Base-by-base conservation (phyloP, 2,329 filamentous ascomycete species). In the Penicillium sp. region DNA sequence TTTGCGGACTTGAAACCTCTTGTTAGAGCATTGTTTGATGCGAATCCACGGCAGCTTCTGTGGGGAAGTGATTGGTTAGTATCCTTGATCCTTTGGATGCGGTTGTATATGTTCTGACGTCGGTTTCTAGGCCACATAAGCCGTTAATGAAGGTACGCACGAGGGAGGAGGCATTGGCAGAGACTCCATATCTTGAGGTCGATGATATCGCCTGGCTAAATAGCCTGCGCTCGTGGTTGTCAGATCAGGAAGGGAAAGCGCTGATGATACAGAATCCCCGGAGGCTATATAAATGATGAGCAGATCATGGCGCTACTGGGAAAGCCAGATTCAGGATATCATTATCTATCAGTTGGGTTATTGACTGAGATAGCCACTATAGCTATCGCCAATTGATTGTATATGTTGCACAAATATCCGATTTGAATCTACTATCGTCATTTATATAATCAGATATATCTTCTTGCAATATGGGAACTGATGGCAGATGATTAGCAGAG, bases 21-120 rank as follows among this genome's bases (percentile, higher is more conserved):
- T 9, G 27, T 30, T 30, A 5, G 27, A 6, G 27, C 27, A 30
- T 30, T 30, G 6, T 30, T 30, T 30, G 27, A 30, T 42, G 68
- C 67, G 4, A 74, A 74, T 43, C 67, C 68, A 9, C 48, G 58
- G 18, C 65, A 61, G 4, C 52, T 75, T 9, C 32, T 75, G 1
- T 76, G 71, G 70, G 72, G 73, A 2, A 76, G 72, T 56, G 73
- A 75, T 41, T 76, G 67, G 68, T 67, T 53, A 36, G 53, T 32
- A 3, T 14, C 26, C 18, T 14, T 30, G 16, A 11, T 27, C 4
- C n/a, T 11, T 26, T 30, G 32, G 34, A 13, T 30, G 1, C 11
- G 23, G 11, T 3, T 32, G 16, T n/a, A n/a, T n/a, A n/a, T n/a
- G n/a, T n/a, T n/a, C 47, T 60, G 41, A 53, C 38, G 7, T 1